These are phyloP conservation scores for Cynara cardunculus DNA, from an alignment of 129 eudicot species.

Conservation along the genomic window DNA sequence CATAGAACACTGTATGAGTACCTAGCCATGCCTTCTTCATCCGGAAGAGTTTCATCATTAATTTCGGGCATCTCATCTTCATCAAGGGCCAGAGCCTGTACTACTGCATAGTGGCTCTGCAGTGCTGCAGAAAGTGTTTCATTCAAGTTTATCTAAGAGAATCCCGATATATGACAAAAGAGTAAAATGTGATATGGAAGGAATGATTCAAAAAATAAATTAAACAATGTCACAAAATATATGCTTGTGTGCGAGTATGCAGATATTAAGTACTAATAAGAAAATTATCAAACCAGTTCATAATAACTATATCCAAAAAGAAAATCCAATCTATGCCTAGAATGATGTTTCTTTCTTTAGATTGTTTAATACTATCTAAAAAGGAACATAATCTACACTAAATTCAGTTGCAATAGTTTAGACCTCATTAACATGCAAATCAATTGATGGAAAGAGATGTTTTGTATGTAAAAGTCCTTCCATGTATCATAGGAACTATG, in stretches of 20 bases:
- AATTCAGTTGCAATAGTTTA: too few relatives aligned
- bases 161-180: background rate
- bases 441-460: background rate
- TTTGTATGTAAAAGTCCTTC: background rate
- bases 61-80: slow-evolving; percentile 96
- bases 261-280: background rate
- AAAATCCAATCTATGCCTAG: slow-evolving; percentile 1
- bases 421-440: background rate
- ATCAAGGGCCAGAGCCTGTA: slow-evolving; percentile 92
- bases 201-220: background rate
- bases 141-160: background rate
- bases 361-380: background rate
- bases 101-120: slow-evolving; percentile 92
- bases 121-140: slow-evolving; percentile 51
- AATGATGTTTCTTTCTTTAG: background rate
- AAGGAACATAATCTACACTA: background rate
- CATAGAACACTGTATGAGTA: slow-evolving; percentile 19
- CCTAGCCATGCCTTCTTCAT: slow-evolving; percentile 96
- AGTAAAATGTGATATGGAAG: background rate
- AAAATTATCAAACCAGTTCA: background rate
- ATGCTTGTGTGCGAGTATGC: background rate
- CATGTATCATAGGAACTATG: background rate
- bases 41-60: slow-evolving; percentile 91
- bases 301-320: background rate
- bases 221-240: background rate